These are phyloP conservation scores for barrel medic (Medicago truncatula) DNA, from an alignment of 306 rosid genomes.

Conservation along the genomic window DNA sequence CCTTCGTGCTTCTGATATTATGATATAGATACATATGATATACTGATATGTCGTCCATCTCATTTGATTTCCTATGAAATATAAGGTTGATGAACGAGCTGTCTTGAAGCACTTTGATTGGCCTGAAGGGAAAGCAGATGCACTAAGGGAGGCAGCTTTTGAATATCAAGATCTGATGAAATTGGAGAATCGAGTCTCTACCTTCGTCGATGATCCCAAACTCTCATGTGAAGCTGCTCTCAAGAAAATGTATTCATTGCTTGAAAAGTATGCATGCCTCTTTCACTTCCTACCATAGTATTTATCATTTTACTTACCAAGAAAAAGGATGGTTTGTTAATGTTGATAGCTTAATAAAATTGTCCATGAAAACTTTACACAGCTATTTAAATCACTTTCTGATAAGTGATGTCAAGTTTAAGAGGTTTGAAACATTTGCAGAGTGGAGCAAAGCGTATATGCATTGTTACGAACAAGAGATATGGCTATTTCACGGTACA, in stretches of 20 bases:
- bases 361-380: neutral
- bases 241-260: constrained; percentile 98
- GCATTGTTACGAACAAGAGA: constrained; percentile 93
- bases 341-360: neutral
- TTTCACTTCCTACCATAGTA: constrained; percentile 39
- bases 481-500: constrained; percentile 92
- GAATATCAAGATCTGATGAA: constrained; percentile 93
- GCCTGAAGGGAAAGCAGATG: constrained; percentile 99
- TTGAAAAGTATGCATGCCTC: constrained; percentile 82
- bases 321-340: constrained; percentile 15
- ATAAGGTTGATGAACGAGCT: constrained; percentile 95
- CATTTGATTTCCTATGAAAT: constrained; percentile 37
- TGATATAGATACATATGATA: no score
- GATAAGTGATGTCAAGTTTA: neutral
- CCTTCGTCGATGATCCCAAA: constrained; percentile 84
- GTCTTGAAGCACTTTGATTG: constrained; percentile 99
- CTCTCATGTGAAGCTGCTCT: constrained; percentile 84
- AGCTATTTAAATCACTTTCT: constrained; percentile 17
- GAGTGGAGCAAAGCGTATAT: constrained; percentile 93
- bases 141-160: constrained; percentile 96
- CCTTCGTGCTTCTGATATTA: neutral
- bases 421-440: constrained; percentile 39
- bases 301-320: constrained; percentile 19
- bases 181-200: constrained; percentile 82
- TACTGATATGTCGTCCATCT: neutral